Evolutionary conservation across 1,284 basidiomycete genomes (phyloP).

Genomic region (Cryptococcus sp.): DNA sequence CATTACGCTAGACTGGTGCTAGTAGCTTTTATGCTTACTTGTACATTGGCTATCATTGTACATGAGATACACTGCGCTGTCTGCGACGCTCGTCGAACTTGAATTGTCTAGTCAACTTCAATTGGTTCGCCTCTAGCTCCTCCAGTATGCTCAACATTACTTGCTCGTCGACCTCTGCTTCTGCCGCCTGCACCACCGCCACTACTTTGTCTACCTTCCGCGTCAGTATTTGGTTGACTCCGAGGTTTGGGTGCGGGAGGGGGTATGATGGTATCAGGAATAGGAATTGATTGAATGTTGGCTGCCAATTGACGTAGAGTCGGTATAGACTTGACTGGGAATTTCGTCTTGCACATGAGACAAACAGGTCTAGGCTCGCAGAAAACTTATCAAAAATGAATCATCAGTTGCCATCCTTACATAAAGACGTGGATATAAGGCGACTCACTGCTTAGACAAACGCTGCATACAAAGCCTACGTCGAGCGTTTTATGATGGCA

Average conservation of each 20-base stretch:
- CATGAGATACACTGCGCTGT: not conserved
- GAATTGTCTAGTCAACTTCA: constrained; percentile 11
- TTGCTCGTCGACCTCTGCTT: not conserved
- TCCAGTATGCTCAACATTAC: not conserved
- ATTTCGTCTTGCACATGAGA: constrained; percentile 90
- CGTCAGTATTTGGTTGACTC: not conserved
- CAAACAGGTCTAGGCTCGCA: constrained; percentile 91
- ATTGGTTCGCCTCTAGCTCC: constrained; percentile 16
- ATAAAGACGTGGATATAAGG: not conserved
- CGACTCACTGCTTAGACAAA: constrained; percentile 84
- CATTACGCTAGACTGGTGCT: too few relatives aligned
- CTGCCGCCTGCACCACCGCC: not conserved
- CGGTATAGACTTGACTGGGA: constrained; percentile 83
- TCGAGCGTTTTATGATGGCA: constrained; percentile 97
- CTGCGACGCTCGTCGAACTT: too few relatives aligned
- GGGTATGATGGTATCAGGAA: constrained; percentile 38
- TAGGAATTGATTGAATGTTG: constrained; percentile 39
- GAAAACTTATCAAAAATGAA: constrained; percentile 63
- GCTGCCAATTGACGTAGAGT: constrained; percentile 61
- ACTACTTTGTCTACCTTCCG: not conserved
- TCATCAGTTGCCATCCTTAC: not conserved
- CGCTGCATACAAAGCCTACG: constrained; percentile 95
- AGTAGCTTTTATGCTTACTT: not conserved
- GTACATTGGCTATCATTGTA: not conserved
- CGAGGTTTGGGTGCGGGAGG: not conserved